Evolutionary conservation across 164 flowering plant species (phyloP).

Genomic region (Amborella trichopoda): DNA sequence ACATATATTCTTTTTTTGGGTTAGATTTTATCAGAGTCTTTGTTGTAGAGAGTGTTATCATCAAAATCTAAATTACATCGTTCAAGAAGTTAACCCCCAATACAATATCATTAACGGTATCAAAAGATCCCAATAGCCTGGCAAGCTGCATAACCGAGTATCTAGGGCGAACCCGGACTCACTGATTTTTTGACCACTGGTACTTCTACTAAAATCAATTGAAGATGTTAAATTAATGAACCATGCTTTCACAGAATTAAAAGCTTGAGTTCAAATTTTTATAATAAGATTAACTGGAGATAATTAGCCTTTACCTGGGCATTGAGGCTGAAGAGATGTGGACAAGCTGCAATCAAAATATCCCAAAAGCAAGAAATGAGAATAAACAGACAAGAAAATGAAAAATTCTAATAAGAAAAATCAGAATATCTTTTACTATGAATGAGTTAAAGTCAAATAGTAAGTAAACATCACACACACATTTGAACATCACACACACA

Average conservation of each 20-base stretch:
- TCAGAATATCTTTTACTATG: background rate
- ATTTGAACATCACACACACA: too few relatives aligned
- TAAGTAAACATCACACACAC: too few relatives aligned
- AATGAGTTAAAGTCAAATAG: too few relatives aligned
- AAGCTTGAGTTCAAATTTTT: background rate
- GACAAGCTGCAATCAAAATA: slow-evolving; percentile 44
- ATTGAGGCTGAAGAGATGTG: slow-evolving; percentile 81
- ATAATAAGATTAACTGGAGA: too few relatives aligned
- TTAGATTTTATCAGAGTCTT: too few relatives aligned
- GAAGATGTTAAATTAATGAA: background rate
- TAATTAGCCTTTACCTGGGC: slow-evolving; percentile 92
- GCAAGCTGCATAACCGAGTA: background rate
- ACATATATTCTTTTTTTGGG: too few relatives aligned
- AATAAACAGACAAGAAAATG: background rate
- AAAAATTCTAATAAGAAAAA: background rate
- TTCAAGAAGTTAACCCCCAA: too few relatives aligned
- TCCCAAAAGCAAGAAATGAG: slow-evolving; percentile 3
- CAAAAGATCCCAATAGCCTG: background rate
- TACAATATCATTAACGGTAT: too few relatives aligned
- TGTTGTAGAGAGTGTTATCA: too few relatives aligned
- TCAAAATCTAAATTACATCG: too few relatives aligned
- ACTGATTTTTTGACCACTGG: background rate
- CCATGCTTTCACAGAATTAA: background rate
- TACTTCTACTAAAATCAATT: background rate
- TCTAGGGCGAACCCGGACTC: background rate